Percentiles rank a stretch among this genome's conserved stretches.
phyloP scores from a whole-genome alignment of 805 yeast genomes.

The Candida michaelii region DNA sequence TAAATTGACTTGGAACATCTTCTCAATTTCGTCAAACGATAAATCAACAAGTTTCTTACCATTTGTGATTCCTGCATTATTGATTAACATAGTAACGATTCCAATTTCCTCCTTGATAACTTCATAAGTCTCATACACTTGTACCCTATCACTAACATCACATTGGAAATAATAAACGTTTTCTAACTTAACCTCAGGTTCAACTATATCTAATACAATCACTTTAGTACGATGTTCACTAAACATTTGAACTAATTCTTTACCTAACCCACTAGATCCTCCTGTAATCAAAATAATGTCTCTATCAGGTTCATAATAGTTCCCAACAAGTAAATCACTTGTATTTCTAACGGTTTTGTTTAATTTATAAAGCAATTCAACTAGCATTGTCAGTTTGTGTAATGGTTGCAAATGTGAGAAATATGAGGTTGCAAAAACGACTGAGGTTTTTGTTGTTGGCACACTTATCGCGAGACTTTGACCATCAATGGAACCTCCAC shows the following conservation, averaged over 20 bases:
- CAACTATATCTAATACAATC: constrained; percentile 61
- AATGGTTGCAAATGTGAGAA: constrained; percentile 12
- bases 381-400: constrained; percentile 4
- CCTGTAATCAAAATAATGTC: constrained; percentile 83
- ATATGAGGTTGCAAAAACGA: not conserved
- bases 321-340: constrained; percentile 49
- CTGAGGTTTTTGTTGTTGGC: not conserved
- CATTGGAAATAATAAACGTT: constrained; percentile 60
- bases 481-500: constrained; percentile 43
- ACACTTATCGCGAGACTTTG: not conserved
- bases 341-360: constrained; percentile 25
- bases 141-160: constrained; percentile 60
- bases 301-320: constrained; percentile 47
- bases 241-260: constrained; percentile 53
- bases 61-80: constrained; percentile 79
- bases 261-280: constrained; percentile 79
- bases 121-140: constrained; percentile 42
- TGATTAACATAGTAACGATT: constrained; percentile 63
- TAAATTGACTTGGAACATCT: constrained; percentile 65
- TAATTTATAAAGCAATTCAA: constrained; percentile 12
- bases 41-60: constrained; percentile 59
- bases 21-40: constrained; percentile 57
- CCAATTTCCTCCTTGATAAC: constrained; percentile 53
- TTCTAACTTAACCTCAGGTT: constrained; percentile 32
- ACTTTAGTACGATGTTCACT: constrained; percentile 44